phyloP scores from a whole-genome alignment of 2,329 filamentous ascomycete species.

The Ramularia collo-cygni region DNA sequence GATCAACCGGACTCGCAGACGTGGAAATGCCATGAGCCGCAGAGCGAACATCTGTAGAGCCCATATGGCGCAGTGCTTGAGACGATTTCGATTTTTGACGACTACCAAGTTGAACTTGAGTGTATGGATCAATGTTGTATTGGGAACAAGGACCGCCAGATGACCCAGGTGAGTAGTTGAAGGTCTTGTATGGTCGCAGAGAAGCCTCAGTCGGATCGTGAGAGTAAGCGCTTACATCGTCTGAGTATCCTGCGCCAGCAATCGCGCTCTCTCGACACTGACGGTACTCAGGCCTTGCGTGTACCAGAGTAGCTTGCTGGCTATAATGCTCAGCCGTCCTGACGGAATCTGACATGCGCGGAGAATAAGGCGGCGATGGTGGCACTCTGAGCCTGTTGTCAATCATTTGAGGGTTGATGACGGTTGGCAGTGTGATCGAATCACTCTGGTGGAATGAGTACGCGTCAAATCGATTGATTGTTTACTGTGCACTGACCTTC shows the following conservation, averaged over 20 bases:
- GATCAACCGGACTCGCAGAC: conserved; percentile 40
- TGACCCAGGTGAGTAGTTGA: conserved; percentile 35
- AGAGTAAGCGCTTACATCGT: conserved; percentile 1
- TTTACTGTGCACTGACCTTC: too few relatives aligned
- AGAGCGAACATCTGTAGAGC: conserved; percentile 9
- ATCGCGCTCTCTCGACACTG: conserved; percentile 4
- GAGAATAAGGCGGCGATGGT: conserved; percentile 45
- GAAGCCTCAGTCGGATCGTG: conserved; percentile 24
- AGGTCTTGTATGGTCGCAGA: conserved; percentile 39
- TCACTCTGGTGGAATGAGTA: too few relatives aligned
- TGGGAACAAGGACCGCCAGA: conserved; percentile 6
- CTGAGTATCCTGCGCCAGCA: conserved; percentile 1
- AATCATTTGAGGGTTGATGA: conserved; percentile 24
- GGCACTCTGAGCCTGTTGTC: conserved; percentile 41
- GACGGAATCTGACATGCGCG: conserved; percentile 44
- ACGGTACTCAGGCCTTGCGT: conserved; percentile 29
- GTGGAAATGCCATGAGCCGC: conserved; percentile 37
- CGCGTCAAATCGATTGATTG: too few relatives aligned
- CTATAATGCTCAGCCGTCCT: conserved; percentile 39
- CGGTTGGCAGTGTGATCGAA: too few relatives aligned
- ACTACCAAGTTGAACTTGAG: too few relatives aligned
- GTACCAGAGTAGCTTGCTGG: conserved; percentile 29
- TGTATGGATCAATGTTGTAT: not conserved
- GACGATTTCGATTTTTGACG: conserved; percentile 4
- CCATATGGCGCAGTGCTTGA: conserved; percentile 10